Conservation (phyloP, 352 stramenopile species). For the Pythium grandisporangium region DNA sequence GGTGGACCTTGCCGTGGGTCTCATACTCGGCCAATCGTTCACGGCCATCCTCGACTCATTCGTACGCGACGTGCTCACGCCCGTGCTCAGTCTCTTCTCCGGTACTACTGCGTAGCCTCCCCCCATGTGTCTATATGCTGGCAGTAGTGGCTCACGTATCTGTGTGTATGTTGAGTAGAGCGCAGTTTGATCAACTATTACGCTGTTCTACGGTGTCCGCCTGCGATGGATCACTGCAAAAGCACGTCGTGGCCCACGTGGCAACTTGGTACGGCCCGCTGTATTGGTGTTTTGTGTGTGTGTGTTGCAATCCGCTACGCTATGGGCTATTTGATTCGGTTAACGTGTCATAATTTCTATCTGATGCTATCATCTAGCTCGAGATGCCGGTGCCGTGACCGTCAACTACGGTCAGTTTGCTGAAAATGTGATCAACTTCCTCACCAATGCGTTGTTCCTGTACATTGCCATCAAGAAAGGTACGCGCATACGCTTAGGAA, state of each 20-base stretch:
- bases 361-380: constrained; percentile 26
- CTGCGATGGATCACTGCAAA: constrained; percentile 18
- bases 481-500: too few species aligned
- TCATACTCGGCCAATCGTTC: constrained; percentile 61
- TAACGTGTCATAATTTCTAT: too few species aligned
- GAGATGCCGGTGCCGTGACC: constrained; percentile 44
- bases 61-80: constrained; percentile 52
- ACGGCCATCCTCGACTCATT: constrained; percentile 66
- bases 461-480: constrained; percentile 69
- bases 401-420: constrained; percentile 63
- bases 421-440: constrained; percentile 67
- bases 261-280: constrained; percentile 28
- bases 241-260: constrained; percentile 49
- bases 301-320: too few species aligned
- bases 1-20: constrained; percentile 57
- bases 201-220: constrained; percentile 38
- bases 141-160: too few species aligned
- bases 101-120: too few species aligned
- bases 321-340: too few species aligned
- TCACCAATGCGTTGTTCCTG: constrained; percentile 64
- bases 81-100: constrained; percentile 60
- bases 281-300: neutral
- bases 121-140: too few species aligned
- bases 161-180: constrained; percentile 12
- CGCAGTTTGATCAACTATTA: constrained; percentile 58